These are phyloP conservation scores for Aspergillus pseudotamarii DNA, from an alignment of 2,329 filamentous ascomycete species.

Conservation along the genomic window DNA sequence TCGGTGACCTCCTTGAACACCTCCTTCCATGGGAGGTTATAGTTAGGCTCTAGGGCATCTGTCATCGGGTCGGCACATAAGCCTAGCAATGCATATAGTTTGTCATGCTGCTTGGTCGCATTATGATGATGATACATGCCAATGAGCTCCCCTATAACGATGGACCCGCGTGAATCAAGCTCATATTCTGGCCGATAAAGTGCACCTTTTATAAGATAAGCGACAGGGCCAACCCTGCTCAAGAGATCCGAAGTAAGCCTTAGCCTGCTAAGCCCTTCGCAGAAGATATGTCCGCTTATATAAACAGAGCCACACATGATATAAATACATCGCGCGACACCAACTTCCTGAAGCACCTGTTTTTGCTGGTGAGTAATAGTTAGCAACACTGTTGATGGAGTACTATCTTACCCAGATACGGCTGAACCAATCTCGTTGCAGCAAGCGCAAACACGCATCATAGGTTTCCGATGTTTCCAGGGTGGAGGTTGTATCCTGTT, in stretches of 20 bases:
- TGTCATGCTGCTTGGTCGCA: neutral
- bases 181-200: neutral
- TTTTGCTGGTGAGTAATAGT: neutral
- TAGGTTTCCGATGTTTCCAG: neutral
- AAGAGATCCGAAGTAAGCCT: neutral
- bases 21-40: neutral
- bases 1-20: neutral
- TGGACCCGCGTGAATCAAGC: neutral
- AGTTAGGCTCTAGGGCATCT: neutral
- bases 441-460: neutral
- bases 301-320: slow-evolving; percentile 4
- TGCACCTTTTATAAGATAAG: neutral
- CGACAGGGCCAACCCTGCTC: neutral
- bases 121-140: neutral
- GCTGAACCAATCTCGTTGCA: slow-evolving; percentile 2
- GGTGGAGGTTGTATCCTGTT: neutral
- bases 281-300: slow-evolving; percentile 2
- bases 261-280: neutral
- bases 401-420: slow-evolving; percentile 8
- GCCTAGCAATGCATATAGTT: neutral
- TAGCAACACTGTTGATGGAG: fast-evolving
- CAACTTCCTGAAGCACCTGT: slow-evolving; percentile 10
- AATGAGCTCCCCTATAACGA: neutral
- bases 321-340: neutral
- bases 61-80: neutral